These are phyloP conservation scores for Nelumbo lutea DNA, from an alignment of 164 flowering plant genomes.

Conservation along the genomic window DNA sequence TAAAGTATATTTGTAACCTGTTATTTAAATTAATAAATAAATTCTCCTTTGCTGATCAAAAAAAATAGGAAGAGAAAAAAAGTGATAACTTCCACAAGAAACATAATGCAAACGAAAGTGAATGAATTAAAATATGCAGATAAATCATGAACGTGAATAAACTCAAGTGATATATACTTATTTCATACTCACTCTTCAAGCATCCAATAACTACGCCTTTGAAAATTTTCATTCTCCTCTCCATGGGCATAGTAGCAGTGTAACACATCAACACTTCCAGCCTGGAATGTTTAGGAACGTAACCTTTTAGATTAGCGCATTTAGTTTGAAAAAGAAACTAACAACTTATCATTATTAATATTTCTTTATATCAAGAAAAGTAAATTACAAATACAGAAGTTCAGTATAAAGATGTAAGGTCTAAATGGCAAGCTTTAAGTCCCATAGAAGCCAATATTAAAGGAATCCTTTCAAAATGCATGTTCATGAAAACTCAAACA, in stretches of 20 bases:
- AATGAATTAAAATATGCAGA: too few relatives aligned
- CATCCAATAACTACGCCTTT: slow-evolving; percentile 95
- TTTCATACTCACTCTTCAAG: slow-evolving; percentile 68
- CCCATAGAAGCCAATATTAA: too few relatives aligned
- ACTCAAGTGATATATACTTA: background rate
- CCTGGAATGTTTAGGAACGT: slow-evolving; percentile 31
- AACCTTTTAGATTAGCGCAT: background rate
- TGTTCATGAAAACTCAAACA: too few relatives aligned
- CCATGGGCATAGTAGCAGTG: slow-evolving; percentile 99
- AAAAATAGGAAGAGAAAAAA: too few relatives aligned
- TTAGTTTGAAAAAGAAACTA: background rate
- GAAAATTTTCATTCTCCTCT: slow-evolving; percentile 77
- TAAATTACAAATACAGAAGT: background rate
- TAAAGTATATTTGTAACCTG: too few relatives aligned
- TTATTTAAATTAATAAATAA: too few relatives aligned
- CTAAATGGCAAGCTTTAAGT: too few relatives aligned
- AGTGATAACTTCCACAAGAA: too few relatives aligned
- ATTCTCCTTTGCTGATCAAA: too few relatives aligned
- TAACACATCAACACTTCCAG: slow-evolving; percentile 81
- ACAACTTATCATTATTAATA: background rate
- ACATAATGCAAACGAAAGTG: too few relatives aligned
- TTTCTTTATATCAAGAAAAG: background rate
- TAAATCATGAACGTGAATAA: background rate
- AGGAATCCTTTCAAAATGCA: too few relatives aligned
- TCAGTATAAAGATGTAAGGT: too few relatives aligned